Evolutionary conservation across 495 filamentous ascomycete species (phyloP).

Genomic region (Aspergillus leporis): DNA sequence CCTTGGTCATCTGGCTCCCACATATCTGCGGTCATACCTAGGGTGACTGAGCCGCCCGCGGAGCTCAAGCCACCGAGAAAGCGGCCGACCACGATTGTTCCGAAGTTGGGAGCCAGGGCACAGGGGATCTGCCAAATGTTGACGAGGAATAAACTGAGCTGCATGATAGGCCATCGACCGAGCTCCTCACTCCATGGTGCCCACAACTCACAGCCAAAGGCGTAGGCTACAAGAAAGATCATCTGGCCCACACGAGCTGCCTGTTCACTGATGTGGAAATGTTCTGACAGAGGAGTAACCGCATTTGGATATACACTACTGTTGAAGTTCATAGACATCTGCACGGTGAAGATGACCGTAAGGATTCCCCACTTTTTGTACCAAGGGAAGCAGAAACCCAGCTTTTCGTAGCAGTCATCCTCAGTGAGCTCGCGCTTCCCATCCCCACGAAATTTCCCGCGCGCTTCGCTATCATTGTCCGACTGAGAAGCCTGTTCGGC

Average conservation of each 20-base stretch:
- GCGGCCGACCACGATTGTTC: constrained; percentile 63
- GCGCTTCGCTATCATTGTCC: constrained; percentile 20
- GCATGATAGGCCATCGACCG: constrained; percentile 72
- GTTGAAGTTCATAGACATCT: constrained; percentile 87
- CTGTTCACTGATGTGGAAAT: constrained; percentile 65
- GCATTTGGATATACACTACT: constrained; percentile 71
- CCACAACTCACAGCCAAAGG: constrained; percentile 82
- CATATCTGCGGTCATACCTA: constrained; percentile 82
- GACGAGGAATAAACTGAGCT: constrained; percentile 66
- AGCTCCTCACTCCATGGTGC: constrained; percentile 80
- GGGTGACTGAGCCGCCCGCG: constrained; percentile 76
- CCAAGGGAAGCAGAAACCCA: constrained; percentile 63
- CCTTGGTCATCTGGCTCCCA: constrained; percentile 70
- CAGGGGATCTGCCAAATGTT: constrained; percentile 77
- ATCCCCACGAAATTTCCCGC: constrained; percentile 20
- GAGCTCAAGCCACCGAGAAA: constrained; percentile 70
- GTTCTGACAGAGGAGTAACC: constrained; percentile 55
- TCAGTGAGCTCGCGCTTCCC: constrained; percentile 61
- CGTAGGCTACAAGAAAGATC: constrained; percentile 72
- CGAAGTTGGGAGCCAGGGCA: constrained; percentile 68
- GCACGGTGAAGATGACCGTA: constrained; percentile 71
- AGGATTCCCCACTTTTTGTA: constrained; percentile 78
- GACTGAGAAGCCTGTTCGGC: constrained; percentile 25
- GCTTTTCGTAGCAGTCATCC: constrained; percentile 61
- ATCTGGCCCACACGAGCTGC: constrained; percentile 65